Percentiles rank a stretch among this genome's conserved stretches.
Conservation (phyloP, 2,329 filamentous ascomycete species). For the Pseudogymnoascus sp. region DNA sequence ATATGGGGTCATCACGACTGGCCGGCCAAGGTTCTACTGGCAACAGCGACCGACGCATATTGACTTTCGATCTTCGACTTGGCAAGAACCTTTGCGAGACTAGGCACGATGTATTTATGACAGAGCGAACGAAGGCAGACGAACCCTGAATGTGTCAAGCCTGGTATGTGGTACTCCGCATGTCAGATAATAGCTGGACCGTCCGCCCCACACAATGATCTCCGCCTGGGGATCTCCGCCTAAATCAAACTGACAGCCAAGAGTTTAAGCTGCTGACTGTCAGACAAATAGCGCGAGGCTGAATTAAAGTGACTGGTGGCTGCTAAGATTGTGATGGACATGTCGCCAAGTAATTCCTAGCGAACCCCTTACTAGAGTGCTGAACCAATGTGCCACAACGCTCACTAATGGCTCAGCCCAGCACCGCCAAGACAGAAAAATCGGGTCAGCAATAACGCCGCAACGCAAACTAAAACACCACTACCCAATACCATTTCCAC, state of each 20-base stretch:
- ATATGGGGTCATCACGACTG: no score
- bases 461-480: constrained; percentile 3
- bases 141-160: background rate
- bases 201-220: background rate
- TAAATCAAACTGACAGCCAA: background rate
- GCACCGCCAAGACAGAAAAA: background rate
- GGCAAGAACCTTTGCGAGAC: background rate
- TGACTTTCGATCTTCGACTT: background rate
- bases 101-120: background rate
- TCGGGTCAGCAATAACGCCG: constrained; percentile 3
- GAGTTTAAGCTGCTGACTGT: background rate
- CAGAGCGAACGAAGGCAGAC: background rate
- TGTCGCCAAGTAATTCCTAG: background rate
- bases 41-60: background rate
- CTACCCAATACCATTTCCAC: background rate
- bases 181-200: background rate
- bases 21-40: no score
- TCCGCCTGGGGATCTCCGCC: background rate
- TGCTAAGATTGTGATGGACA: constrained; percentile 7
- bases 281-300: background rate
- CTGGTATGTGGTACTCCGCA: background rate
- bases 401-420: background rate
- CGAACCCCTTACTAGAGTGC: background rate
- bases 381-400: background rate
- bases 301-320: background rate